Conservation (phyloP, 495 filamentous ascomycete genomes). For the Aspergillus steynii region DNA sequence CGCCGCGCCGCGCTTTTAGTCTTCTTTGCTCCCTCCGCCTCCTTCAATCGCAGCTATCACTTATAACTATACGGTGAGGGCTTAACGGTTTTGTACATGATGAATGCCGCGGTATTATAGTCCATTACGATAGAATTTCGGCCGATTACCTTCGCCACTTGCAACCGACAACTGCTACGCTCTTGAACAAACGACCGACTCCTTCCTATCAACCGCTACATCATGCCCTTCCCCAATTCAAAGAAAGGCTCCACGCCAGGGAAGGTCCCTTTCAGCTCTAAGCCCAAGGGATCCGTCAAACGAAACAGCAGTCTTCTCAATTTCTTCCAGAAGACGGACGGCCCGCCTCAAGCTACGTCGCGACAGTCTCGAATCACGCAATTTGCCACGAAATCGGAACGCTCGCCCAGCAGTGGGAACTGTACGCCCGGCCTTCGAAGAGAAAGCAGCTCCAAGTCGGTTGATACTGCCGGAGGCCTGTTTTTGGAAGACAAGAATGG, state of each 20-base stretch:
- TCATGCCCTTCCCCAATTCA: constrained; percentile 13
- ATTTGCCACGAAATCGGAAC: constrained; percentile 32
- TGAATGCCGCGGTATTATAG: not conserved
- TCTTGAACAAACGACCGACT: not conserved
- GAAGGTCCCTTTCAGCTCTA: constrained; percentile 4
- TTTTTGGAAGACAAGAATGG: constrained; percentile 46
- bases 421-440: constrained; percentile 23
- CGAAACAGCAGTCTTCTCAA: constrained; percentile 74
- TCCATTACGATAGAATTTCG: not conserved
- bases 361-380: constrained; percentile 43
- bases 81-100: not conserved
- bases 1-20: constrained; percentile 24
- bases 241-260: constrained; percentile 33
- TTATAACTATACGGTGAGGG: not conserved
- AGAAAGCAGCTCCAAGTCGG: constrained; percentile 9
- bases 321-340: constrained; percentile 77
- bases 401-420: constrained; percentile 16
- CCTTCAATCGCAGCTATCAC: not conserved
- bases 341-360: constrained; percentile 35
- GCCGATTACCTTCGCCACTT: not conserved
- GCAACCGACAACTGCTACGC: not conserved
- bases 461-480: constrained; percentile 34
- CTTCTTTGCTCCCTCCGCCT: not conserved
- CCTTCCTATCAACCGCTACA: not conserved
- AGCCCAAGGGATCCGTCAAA: constrained; percentile 32